Base-by-base conservation (phyloP, 306 rosid species). In the Dalbergia oliveri region DNA sequence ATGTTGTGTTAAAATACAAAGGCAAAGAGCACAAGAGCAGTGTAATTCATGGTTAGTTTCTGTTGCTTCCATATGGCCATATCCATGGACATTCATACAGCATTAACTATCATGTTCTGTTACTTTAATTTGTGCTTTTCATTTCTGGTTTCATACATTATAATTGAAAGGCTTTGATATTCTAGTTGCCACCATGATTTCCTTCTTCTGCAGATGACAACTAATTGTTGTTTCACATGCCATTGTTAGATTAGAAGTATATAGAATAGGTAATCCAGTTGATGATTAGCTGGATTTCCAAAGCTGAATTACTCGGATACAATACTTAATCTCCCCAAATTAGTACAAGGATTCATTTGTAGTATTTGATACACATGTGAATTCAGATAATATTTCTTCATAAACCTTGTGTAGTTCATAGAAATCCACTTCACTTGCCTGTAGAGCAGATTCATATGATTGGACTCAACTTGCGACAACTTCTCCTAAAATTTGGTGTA, bases 21-120 rank as follows among this genome's bases (percentile, higher is more conserved):
- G 82, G 85, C 78, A 97, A 93, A 73, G 98, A 93, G 72, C 90
- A 41, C 76, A 93, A 88, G 88, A 94, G 90, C 90, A 58, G 81
- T 47, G 95, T 91, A 9, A 75, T 93, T 56, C 86, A 81, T 85
- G 94, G 97, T 94, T 81, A 16, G 87, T 35, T 54, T 68, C 70
- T 26, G 1, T 21, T 21, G 23, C 23, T 21, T 21, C 23, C 23
- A 21, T 0, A 21, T 21, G 23, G 23, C 23, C 23, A 21, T 21
- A 21, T 21, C 23, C 23, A 21, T 21, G 23, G 23, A 21, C 23
- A 26, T 26, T 1, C 31, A 26, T 26, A 2, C 31, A 26, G 31
- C 41, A 37, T 37, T 37, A 37, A 37, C 41, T 37, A 37, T 37
- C 41, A 37, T 37, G 41, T 4, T 6, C 7, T 6, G 7, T 37